Evolutionary conservation across 305 asterid genomes (phyloP).

Genomic region (Fraxinus albicans): DNA sequence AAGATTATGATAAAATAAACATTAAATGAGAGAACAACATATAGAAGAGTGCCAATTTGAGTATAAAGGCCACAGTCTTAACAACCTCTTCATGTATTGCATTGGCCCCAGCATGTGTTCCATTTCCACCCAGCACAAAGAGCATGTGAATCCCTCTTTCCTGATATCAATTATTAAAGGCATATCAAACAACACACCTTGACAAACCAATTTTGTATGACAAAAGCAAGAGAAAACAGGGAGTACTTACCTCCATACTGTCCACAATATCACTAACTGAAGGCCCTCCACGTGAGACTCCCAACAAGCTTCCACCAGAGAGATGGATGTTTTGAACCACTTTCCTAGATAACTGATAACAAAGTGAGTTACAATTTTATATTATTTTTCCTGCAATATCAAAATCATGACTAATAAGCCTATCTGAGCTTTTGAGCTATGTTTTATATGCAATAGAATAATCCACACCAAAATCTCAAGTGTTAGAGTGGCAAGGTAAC

Average conservation of each 20-base stretch:
- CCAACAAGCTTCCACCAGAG: constrained; percentile 95
- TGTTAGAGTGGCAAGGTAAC: constrained; percentile 11
- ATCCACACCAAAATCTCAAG: not conserved
- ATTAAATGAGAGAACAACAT: not conserved
- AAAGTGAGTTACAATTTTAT: constrained; percentile 7
- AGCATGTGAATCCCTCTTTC: constrained; percentile 93
- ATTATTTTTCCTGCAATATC: not conserved
- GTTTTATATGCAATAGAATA: not conserved
- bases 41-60: not conserved
- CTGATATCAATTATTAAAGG: constrained; percentile 44
- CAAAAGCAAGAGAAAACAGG: constrained; percentile 8
- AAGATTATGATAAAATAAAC: not conserved
- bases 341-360: constrained; percentile 72
- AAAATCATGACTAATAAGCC: constrained; percentile 4
- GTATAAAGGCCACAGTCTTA: constrained; percentile 18
- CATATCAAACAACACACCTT: constrained; percentile 15
- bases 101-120: constrained; percentile 97
- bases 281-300: constrained; percentile 98
- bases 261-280: constrained; percentile 78
- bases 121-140: constrained; percentile 90
- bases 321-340: constrained; percentile 93
- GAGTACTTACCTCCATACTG: constrained; percentile 67
- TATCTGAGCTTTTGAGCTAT: constrained; percentile 15
- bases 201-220: not conserved
- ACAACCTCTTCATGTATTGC: constrained; percentile 92